Evolutionary conservation across 768 basidiomycete species (phyloP), one percentile per base, ranked within the genome.

Genomic region (Leccinum subgranulosum): DNA sequence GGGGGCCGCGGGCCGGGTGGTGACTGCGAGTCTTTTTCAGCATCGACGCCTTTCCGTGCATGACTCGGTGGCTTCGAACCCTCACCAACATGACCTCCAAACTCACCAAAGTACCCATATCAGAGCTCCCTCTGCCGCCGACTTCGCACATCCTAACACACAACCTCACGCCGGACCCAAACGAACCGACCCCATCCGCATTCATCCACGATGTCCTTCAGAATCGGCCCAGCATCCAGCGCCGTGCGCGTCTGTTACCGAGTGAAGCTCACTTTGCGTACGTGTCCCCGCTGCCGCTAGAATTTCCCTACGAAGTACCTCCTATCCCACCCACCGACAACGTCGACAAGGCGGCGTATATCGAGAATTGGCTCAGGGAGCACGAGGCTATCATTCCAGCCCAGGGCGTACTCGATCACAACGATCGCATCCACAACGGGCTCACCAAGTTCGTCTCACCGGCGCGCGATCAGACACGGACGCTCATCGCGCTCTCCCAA

Each of bases 261-360:
- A 67, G 77, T 0, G 69, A 79, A 41, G 81, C 81, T 4, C 92
- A 94, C 70, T 94, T 85, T 73, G 82, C 88, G n/a, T 85, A 86
- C 67, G 86, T 92, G 54, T 80, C 90, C 3, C 95, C 96, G 0
- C 81, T 92, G 60, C 92, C 93, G 9, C 59, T 89, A 0, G 75
- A 86, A 3, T 98, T 97, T 72, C 96, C 95, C 0, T 93, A 88
- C 71, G 76, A 84, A 31, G 84, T 96, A 25, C 76, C 82, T 0
- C 82, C 80, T 14, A 76, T 76, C 31, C 77, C 79, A 45, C 71
- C 81, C n/a, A 76, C 79, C 17, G 74, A 71, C 2, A 70, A 69
- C 8, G 71, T 77, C n/a, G 84, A 86, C 68, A 81, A 85, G 65
- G 79, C 74, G 0, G 79, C 75, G 3, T 81, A 86, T 63, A 82